A percentile compares a stretch with the other conserved stretches of the same genome.
Conservation (phyloP, 2,329 filamentous ascomycete genomes). For the Pseudogymnoascus sp. region DNA sequence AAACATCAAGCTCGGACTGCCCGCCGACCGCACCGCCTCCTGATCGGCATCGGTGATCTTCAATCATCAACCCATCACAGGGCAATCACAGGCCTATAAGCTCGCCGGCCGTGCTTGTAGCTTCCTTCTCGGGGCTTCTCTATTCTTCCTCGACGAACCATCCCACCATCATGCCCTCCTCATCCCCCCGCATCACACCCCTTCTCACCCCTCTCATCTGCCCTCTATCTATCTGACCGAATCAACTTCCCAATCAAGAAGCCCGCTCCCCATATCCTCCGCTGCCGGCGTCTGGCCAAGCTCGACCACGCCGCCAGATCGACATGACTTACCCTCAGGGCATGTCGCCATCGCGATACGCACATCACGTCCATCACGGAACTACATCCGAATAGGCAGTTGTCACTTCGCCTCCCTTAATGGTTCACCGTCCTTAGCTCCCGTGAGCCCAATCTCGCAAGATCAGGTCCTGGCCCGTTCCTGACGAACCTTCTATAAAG, state of each 20-base stretch:
- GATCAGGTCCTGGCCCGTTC: not conserved
- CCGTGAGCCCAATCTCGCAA: not conserved
- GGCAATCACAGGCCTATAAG: not conserved
- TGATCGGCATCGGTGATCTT: not conserved
- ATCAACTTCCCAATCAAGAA: slow-evolving; percentile 4
- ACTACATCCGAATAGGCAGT: slow-evolving; percentile 10
- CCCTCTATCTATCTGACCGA: not conserved
- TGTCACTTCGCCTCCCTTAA: not conserved
- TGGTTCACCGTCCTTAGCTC: not conserved
- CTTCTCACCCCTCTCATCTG: not conserved
- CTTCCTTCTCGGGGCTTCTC: not conserved
- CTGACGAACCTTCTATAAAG: not conserved
- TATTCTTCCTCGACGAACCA: not conserved
- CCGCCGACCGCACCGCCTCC: not conserved
- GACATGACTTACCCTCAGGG: not conserved
- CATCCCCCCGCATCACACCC: not conserved
- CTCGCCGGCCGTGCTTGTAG: not conserved
- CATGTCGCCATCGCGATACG: not conserved
- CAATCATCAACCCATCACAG: not conserved
- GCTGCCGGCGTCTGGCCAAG: not conserved
- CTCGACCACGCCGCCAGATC: not conserved
- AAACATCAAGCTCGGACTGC: slow-evolving; percentile 1
- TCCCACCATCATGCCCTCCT: not conserved
- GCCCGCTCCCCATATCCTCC: not conserved
- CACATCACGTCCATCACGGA: not conserved